Percentiles rank a stretch among this genome's conserved stretches.
phyloP scores from a whole-genome alignment of 2,329 filamentous ascomycete genomes.

The Aspergillus sp. region DNA sequence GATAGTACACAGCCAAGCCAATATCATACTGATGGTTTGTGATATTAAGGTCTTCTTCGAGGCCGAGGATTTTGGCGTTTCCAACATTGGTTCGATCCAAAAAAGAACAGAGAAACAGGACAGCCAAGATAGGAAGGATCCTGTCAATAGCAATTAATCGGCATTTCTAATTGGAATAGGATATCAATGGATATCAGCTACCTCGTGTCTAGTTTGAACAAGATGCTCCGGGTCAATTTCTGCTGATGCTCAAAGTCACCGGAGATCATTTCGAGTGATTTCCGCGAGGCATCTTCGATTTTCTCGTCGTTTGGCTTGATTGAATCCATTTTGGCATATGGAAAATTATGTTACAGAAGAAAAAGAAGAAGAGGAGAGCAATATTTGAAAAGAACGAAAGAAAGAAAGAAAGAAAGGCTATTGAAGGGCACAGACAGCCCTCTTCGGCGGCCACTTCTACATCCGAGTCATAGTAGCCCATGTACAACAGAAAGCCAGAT shows the following conservation, averaged over 20 bases:
- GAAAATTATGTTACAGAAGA: background rate
- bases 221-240: constrained; percentile 38
- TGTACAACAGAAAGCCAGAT: no score
- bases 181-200: constrained; percentile 9
- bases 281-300: constrained; percentile 16
- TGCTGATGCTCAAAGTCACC: constrained; percentile 13
- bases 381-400: no score
- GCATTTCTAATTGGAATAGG: background rate
- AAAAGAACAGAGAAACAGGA: constrained; percentile 63
- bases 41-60: constrained; percentile 56
- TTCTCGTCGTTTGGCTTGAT: constrained; percentile 13
- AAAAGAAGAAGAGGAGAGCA: background rate
- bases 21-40: constrained; percentile 60
- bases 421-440: background rate
- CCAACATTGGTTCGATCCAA: constrained; percentile 69
- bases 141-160: constrained; percentile 28
- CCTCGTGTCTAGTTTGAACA: constrained; percentile 54
- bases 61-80: constrained; percentile 62
- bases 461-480: no score
- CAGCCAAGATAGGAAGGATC: constrained; percentile 58
- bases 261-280: constrained; percentile 7
- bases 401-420: background rate
- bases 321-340: constrained; percentile 11
- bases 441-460: no score
- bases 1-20: constrained; percentile 62